These are phyloP conservation scores for Arbutus unedo DNA, from an alignment of 148 eudicot species.

Conservation along the genomic window DNA sequence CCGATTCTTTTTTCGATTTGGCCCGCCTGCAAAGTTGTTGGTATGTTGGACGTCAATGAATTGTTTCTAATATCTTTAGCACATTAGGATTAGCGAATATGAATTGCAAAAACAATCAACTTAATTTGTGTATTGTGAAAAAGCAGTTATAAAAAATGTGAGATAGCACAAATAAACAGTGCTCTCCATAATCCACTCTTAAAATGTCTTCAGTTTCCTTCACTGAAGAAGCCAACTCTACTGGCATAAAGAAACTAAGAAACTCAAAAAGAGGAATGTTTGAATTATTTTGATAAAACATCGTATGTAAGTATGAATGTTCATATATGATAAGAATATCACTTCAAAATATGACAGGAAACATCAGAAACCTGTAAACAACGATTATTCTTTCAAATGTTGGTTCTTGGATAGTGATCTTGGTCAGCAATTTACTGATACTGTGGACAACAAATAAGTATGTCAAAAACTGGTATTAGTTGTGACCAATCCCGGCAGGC, in stretches of 20 bases:
- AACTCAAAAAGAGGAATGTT: not conserved
- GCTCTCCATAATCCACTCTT: not conserved
- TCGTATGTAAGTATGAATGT: too few relatives aligned
- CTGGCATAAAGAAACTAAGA: not conserved
- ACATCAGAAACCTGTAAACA: slow-evolving; percentile 66
- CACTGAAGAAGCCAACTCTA: not conserved
- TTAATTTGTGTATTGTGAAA: not conserved
- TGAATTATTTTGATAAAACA: not conserved
- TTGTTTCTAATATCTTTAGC: not conserved
- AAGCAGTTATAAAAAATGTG: not conserved
- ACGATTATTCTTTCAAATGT: slow-evolving; percentile 97
- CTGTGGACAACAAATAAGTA: slow-evolving; percentile 12
- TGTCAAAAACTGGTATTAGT: slow-evolving; percentile 4
- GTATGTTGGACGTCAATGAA: not conserved
- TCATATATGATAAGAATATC: too few relatives aligned
- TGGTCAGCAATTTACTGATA: slow-evolving; percentile 58
- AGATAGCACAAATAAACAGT: not conserved
- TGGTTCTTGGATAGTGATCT: slow-evolving; percentile 90
- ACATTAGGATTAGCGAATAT: not conserved
- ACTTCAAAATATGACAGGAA: not conserved
- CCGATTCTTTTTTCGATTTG: slow-evolving; percentile 44
- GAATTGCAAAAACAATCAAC: not conserved
- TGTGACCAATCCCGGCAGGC: not conserved
- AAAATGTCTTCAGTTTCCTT: not conserved
- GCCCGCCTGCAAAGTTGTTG: slow-evolving; percentile 51